Percentiles rank a stretch among this genome's conserved stretches.
Evolutionary conservation across 108 stramenopile species (phyloP).

Genomic region (Seminavis robusta): DNA sequence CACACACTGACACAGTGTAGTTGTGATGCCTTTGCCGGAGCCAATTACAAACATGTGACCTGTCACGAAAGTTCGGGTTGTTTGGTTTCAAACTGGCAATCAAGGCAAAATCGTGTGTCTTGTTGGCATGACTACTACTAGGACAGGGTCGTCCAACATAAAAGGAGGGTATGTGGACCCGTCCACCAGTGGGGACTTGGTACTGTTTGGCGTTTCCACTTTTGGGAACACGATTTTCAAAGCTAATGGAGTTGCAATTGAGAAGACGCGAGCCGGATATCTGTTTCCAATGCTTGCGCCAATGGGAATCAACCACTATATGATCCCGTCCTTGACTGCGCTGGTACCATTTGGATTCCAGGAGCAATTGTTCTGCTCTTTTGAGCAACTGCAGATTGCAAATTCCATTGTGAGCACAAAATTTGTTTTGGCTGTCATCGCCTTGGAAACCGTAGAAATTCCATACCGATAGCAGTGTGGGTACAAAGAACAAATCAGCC

Average conservation of each 20-base stretch:
- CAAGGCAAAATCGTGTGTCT: constrained; percentile 5
- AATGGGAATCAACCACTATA: constrained; percentile 18
- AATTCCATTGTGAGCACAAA: too few relatives aligned
- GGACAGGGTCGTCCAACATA: constrained; percentile 4
- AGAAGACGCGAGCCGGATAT: too few relatives aligned
- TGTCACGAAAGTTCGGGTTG: background rate
- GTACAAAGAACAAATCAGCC: constrained; percentile 30
- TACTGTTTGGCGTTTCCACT: too few relatives aligned
- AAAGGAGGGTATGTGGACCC: background rate
- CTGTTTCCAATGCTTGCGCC: too few relatives aligned
- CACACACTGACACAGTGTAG: constrained; percentile 1
- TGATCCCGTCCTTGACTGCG: constrained; percentile 15
- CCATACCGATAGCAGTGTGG: constrained; percentile 8
- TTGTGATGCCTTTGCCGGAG: background rate
- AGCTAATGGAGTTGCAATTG: too few relatives aligned
- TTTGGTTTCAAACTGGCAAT: background rate
- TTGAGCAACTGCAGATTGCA: too few relatives aligned
- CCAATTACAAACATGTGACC: constrained; percentile 2
- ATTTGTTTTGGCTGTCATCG: too few relatives aligned
- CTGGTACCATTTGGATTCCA: constrained; percentile 8
- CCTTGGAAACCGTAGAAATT: too few relatives aligned
- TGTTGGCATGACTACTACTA: background rate
- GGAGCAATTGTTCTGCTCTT: background rate
- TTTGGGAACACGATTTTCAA: too few relatives aligned
- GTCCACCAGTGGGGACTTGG: background rate